Evolutionary conservation across 2,329 filamentous ascomycete genomes (phyloP), one percentile per base, ranked within the genome.

Genomic region (Ceratocystis alfenasii): DNA sequence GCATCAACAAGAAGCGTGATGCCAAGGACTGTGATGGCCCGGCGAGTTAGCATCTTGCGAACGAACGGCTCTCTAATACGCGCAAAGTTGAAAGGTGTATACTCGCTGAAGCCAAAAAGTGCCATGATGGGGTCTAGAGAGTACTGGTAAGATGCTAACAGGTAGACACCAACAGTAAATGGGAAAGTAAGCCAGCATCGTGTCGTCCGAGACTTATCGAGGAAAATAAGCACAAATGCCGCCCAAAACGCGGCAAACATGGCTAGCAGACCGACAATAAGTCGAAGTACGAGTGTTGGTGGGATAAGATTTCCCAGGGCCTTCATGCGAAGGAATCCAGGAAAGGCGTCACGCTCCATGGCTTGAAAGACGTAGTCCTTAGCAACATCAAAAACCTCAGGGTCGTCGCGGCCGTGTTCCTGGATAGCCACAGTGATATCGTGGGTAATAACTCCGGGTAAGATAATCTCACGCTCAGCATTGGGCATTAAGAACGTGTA

Each of bases 351-450:
- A 66, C 95, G 85, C 77, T 99, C 95, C 94, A 99, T 99, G 44
- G 95, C 95, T 77, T 99, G 95, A 76, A 97, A 99, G 69, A 97
- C 94, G 74, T 97, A 99, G 78, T 99, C 94, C 79, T 99, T 99
- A 65, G 94, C 94, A 22, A 90, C 86, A 74, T 97, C 94, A 72
- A 99, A 99, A 12, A 99, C 88, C 75, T 99, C 94, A 0, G 94
- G 94, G 73, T 99, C 94, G 72, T 97, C 94, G 71, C 94, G 86
- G 59, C 90, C 90, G 69, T 90, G 87, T 70, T 93, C 88, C 76
- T 99, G 94, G 69, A 99, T 95, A 15, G 90, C 84, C 22, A 86
- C 82, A 48, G 91, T 95, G 68, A 97, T 92, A 28, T 92, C 87
- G 65, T 88, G 83, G 0, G 93, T 87, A 72, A 97, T 96, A 44